These are phyloP conservation scores for Porodaedalea pini DNA, from an alignment of 1,284 basidiomycete species.

Conservation along the genomic window DNA sequence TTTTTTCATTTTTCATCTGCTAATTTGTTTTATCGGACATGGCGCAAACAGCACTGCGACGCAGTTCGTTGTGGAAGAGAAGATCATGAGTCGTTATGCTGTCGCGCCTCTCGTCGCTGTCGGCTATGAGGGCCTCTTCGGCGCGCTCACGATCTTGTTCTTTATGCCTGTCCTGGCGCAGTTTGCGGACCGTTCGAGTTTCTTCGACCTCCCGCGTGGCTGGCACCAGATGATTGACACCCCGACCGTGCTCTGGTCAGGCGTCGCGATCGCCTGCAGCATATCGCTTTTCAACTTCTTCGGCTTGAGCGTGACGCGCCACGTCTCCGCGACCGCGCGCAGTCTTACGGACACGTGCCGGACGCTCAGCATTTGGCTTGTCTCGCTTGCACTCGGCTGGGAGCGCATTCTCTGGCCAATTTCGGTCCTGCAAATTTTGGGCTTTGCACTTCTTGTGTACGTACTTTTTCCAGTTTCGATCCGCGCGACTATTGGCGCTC, in stretches of 20 bases:
- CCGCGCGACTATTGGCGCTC: not conserved
- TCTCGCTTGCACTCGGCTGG: slow-evolving; percentile 89
- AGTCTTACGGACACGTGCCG: slow-evolving; percentile 94
- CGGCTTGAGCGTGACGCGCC: slow-evolving; percentile 87
- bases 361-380: slow-evolving; percentile 88
- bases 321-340: slow-evolving; percentile 85
- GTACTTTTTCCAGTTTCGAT: slow-evolving; percentile 31
- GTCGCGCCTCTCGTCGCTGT: slow-evolving; percentile 94
- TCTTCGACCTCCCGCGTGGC: slow-evolving; percentile 90
- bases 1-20: slow-evolving; percentile 5
- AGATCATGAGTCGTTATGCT: slow-evolving; percentile 84
- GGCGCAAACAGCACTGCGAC: slow-evolving; percentile 64
- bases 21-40: slow-evolving; percentile 20
- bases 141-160: slow-evolving; percentile 71
- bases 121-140: slow-evolving; percentile 93
- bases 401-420: slow-evolving; percentile 82
- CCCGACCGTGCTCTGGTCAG: slow-evolving; percentile 74
- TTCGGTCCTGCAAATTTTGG: slow-evolving; percentile 82
- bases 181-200: slow-evolving; percentile 63
- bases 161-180: slow-evolving; percentile 69
- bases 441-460: slow-evolving; percentile 89
- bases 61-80: slow-evolving; percentile 95
- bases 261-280: slow-evolving; percentile 73
- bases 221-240: slow-evolving; percentile 86
- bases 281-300: slow-evolving; percentile 98